Base-by-base conservation (phyloP, 805 yeast genomes). In the Yamadazyma endophytica region DNA sequence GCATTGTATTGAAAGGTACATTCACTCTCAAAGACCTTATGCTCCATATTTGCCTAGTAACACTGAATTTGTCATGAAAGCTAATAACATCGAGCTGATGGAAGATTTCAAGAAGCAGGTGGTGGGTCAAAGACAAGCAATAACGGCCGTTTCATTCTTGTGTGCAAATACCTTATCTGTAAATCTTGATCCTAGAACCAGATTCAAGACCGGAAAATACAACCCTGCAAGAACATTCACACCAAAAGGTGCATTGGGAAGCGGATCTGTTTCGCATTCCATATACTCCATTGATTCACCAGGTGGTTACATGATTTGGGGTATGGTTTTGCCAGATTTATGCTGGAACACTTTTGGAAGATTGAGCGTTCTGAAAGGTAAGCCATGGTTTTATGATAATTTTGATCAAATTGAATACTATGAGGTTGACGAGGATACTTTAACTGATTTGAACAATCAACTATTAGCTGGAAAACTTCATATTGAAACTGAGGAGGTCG, bases 11-110 rank as follows among this genome's bases (percentile, higher is more conserved):
- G 75, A 76, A 40, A 75, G 98, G 57, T 90, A 90, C 59, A 78
- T 79, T 55, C 97, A 90, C 62, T 90, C 98, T 5, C 89, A 90
- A 49, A 75, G 97, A 48, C 70, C 89, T n/a, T 75, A 75, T 32
- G 98, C 97, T 4, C 97, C 97, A 27, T 90, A 97, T 96, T 71
- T 90, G 49, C 98, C 98, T 40, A 89, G 87, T 67, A 90, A 90
- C 51, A 96, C 89, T 38, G 97, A 90, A 56, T 90, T 89, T 64
- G 75, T 90, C 55, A 92, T 94, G 27, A 75, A 77, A 44, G 87
- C 88, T 39, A 90, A 90, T 55, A 89, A 79, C 14, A 68, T 90
- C 22, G 72, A 72, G 35, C 77, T 95, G 46, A 65, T 75, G 9
- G 82, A 76, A 31, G 89, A 89, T 31, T 70, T 79, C 40, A 86